These are phyloP conservation scores for Neurospora sp. DNA, from an alignment of 495 filamentous ascomycete genomes.

Conservation along the genomic window DNA sequence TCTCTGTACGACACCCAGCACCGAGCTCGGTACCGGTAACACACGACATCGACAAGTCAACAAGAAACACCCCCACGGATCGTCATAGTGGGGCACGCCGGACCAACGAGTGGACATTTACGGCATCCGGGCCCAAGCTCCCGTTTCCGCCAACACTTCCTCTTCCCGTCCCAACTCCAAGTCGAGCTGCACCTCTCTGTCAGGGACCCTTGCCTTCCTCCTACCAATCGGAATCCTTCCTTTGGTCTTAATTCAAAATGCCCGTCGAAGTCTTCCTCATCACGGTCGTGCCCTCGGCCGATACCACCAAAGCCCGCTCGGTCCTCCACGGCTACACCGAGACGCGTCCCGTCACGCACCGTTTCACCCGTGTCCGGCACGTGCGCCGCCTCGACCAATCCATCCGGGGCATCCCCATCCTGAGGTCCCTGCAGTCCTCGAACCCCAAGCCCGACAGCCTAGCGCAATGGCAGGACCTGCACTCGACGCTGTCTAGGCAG, in stretches of 20 bases:
- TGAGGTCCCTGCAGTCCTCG: slow-evolving; percentile 25
- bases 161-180: background rate
- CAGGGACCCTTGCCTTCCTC: background rate
- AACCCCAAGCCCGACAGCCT: slow-evolving; percentile 7
- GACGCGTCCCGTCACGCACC: slow-evolving; percentile 24
- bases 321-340: slow-evolving; percentile 32
- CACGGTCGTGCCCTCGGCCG: slow-evolving; percentile 21
- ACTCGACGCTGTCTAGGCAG: slow-evolving; percentile 27
- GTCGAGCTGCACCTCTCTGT: background rate
- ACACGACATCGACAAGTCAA: background rate
- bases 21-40: background rate
- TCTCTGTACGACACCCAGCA: background rate
- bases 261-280: slow-evolving; percentile 37
- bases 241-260: background rate
- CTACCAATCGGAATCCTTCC: background rate
- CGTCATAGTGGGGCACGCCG: background rate
- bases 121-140: background rate
- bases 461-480: slow-evolving; percentile 28
- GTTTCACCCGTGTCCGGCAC: slow-evolving; percentile 25
- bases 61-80: background rate
- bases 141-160: background rate
- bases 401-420: slow-evolving; percentile 10
- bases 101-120: background rate
- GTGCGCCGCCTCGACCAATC: slow-evolving; percentile 18
- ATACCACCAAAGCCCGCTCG: slow-evolving; percentile 25